A percentile compares a stretch with the other conserved stretches of the same genome.
Evolutionary conservation across 805 yeast genomes (phyloP).

Genomic region (Priceomyces castillae): DNA sequence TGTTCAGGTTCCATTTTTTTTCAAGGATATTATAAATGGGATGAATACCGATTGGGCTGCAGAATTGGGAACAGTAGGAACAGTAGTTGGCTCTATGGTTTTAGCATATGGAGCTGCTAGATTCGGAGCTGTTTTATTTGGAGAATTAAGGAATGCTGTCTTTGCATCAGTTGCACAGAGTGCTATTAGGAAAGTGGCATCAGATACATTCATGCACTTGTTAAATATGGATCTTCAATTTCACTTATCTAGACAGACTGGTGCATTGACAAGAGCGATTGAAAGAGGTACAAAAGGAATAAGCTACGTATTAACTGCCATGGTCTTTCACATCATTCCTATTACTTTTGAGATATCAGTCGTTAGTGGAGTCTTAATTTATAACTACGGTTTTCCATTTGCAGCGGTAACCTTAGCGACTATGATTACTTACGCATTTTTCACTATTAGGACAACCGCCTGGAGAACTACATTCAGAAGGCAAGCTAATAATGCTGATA

Average conservation of each 20-base stretch:
- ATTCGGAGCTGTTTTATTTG: conserved; percentile 90
- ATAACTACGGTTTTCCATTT: conserved; percentile 84
- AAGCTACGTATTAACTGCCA: conserved; percentile 84
- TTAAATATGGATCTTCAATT: conserved; percentile 82
- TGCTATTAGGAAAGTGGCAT: conserved; percentile 87
- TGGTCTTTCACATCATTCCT: conserved; percentile 97
- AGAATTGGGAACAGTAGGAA: conserved; percentile 58
- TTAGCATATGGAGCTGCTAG: conserved; percentile 91
- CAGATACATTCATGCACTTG: conserved; percentile 80
- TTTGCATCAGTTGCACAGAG: conserved; percentile 94
- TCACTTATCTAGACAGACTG: conserved; percentile 90
- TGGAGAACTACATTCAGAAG: conserved; percentile 95
- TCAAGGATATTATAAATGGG: conserved; percentile 79
- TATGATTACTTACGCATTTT: conserved; percentile 82
- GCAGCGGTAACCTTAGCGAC: conserved; percentile 87
- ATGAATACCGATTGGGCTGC: conserved; percentile 88
- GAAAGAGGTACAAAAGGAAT: conserved; percentile 98
- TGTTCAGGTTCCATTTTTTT: conserved; percentile 94
- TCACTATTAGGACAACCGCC: conserved; percentile 89
- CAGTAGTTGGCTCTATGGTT: conserved; percentile 66
- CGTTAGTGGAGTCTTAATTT: conserved; percentile 90
- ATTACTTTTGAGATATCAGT: conserved; percentile 87
- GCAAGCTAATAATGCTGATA: conserved; percentile 86
- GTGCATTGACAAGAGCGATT: conserved; percentile 93
- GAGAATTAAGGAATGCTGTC: conserved; percentile 91